Evolutionary conservation across 179 eudicot genomes (phyloP).

Genomic region (Patellifolia procumbens): DNA sequence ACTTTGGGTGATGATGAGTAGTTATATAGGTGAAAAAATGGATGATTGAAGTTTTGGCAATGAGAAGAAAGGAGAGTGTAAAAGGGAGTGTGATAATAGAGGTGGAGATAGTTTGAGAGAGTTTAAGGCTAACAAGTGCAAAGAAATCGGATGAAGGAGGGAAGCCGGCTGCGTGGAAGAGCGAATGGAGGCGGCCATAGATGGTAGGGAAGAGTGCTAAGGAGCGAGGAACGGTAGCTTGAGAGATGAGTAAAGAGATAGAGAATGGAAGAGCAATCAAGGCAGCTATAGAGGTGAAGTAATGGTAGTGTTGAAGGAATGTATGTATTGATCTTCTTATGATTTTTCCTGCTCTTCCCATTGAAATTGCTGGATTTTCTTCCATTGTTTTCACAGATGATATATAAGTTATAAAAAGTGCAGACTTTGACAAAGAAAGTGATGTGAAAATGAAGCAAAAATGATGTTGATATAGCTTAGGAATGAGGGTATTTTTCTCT

Average conservation of each 20-base stretch:
- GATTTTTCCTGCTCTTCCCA: slow-evolving; percentile 45
- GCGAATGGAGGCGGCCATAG: slow-evolving; percentile 36
- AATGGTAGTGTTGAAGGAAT: slow-evolving; percentile 50
- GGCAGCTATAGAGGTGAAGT: slow-evolving; percentile 48
- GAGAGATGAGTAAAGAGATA: slow-evolving; percentile 50
- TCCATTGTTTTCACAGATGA: slow-evolving; percentile 7
- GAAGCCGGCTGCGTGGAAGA: slow-evolving; percentile 42
- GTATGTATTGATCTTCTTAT: slow-evolving; percentile 49
- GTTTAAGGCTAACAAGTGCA: slow-evolving; percentile 51
- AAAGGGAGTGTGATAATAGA: slow-evolving; percentile 59
- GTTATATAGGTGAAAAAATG: slow-evolving; percentile 25
- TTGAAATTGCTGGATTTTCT: slow-evolving; percentile 33
- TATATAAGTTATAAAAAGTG: slow-evolving; percentile 8
- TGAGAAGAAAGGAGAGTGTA: slow-evolving; percentile 61
- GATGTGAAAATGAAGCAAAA: slow-evolving; percentile 24
- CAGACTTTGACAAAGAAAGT: neutral
- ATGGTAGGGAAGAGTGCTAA: slow-evolving; percentile 33
- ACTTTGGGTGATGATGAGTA: slow-evolving; percentile 1
- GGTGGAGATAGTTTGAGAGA: slow-evolving; percentile 64
- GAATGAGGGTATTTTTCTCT: slow-evolving; percentile 5
- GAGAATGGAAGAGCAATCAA: slow-evolving; percentile 58
- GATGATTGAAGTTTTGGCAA: slow-evolving; percentile 62
- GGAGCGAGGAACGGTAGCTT: slow-evolving; percentile 35
- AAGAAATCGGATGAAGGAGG: slow-evolving; percentile 47
- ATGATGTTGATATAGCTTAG: slow-evolving; percentile 19